Evolutionary conservation across 495 filamentous ascomycete genomes (phyloP), one percentile per base, ranked within the genome.

Genomic region (Aspergillus bertholletiae): DNA sequence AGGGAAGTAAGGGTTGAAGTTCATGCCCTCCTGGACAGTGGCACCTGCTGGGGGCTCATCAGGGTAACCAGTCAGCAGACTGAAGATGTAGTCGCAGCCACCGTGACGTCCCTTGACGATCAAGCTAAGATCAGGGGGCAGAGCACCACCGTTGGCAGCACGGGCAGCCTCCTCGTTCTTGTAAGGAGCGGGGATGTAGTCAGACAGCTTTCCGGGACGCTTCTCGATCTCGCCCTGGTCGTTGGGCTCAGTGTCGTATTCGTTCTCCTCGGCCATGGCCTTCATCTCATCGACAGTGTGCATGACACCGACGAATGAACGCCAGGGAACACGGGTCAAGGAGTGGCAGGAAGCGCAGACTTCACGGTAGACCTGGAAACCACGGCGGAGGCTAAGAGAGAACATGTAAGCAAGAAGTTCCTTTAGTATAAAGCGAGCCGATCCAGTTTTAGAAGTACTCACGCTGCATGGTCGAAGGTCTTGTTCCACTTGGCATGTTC

Each of bases 1-100:
- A 48, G 94, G 94, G 85, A 99, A 99, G 80, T 97, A 99, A 24
- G 94, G 94, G 84, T 99, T 99, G 84, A 99, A 99, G 83, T 97
- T 96, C 70, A 99, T 84, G 58, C 94, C 94, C 54, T 85, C 81
- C 54, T 82, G 80, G 59, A 99, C 84, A 55, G 76, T 71, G 56
- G 85, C 90, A 63, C 94, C 94, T 37, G 94, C 88, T 12, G 94
- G 94, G 45, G 91, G 83, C 77, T 99, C 93, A 62, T 99, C 94
- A 51, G 94, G 94, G 72, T 99, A 99, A 56, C 94, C 94, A n/a
- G 94, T 99, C 70, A 99, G 76, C 62, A 99, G 81, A 69, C 76
- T 88, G 82, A 97, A 99, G 73, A 99, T 86, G 80, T 99, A 99
- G 78, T 99, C 82, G 83, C 93, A 96, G 58, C 94, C 94, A 66